These are phyloP conservation scores for Parathielavia appendiculata DNA, from an alignment of 495 filamentous ascomycete genomes.

Conservation along the genomic window DNA sequence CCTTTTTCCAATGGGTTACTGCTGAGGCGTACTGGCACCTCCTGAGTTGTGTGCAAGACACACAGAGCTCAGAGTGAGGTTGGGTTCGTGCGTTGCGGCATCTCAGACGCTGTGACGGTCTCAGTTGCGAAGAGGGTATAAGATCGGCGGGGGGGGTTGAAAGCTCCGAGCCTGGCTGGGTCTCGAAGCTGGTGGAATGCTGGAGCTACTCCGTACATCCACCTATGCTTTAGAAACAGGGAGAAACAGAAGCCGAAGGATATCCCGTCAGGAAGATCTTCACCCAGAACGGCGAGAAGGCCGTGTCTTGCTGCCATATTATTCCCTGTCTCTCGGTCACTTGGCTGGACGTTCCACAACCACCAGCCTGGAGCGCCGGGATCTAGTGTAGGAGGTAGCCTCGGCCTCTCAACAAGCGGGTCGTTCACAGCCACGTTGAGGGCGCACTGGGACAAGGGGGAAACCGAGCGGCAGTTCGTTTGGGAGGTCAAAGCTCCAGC, in stretches of 20 bases:
- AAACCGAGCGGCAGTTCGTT: not conserved
- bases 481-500: not conserved
- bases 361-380: not conserved
- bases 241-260: not conserved
- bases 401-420: not conserved
- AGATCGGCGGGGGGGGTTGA: not conserved
- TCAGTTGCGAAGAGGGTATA: not conserved
- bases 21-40: too few species aligned
- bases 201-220: too few species aligned
- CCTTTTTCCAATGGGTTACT: too few species aligned
- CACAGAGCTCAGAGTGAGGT: too few species aligned
- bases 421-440: constrained; percentile 4
- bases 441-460: not conserved
- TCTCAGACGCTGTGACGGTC: constrained; percentile 6
- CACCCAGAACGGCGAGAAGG: not conserved
- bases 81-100: too few species aligned
- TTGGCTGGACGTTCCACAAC: not conserved
- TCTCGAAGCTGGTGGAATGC: too few species aligned
- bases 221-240: not conserved
- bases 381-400: not conserved
- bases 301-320: not conserved
- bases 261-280: not conserved
- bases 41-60: too few species aligned
- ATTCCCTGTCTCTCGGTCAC: not conserved
- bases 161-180: too few species aligned